phyloP scores from a whole-genome alignment of 202 grass and related monocot species.

The Eragrostis tef region DNA sequence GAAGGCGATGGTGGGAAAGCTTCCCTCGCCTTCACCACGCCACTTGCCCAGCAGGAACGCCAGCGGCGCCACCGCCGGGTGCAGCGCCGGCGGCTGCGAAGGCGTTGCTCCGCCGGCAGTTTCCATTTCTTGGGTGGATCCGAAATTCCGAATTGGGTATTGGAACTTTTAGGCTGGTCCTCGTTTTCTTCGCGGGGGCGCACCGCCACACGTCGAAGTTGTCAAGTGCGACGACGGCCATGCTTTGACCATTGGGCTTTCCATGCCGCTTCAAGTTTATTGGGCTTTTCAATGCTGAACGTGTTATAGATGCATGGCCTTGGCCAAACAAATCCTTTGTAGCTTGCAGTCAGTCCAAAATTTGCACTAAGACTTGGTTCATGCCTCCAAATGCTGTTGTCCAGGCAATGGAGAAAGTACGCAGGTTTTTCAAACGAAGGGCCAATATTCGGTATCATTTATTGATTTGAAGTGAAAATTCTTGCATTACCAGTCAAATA shows the following conservation, averaged over 20 bases:
- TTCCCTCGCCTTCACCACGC: conserved; percentile 75
- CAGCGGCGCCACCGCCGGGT: conserved; percentile 69
- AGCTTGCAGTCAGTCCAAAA: no score
- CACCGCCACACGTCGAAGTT: not conserved
- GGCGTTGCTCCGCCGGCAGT: conserved; percentile 22
- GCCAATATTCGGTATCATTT: no score
- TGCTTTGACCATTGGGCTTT: not conserved
- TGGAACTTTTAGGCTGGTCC: conserved; percentile 17
- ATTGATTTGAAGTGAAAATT: not conserved
- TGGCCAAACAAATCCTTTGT: no score
- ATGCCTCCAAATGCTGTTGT: no score
- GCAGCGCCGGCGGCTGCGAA: conserved; percentile 50
- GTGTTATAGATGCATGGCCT: no score
- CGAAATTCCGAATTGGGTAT: conserved; percentile 13
- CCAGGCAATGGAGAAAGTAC: no score
- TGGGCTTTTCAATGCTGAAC: not conserved
- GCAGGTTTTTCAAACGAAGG: no score
- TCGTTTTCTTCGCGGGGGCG: conserved; percentile 26
- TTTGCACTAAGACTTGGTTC: no score
- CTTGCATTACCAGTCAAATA: not conserved
- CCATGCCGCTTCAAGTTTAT: not conserved
- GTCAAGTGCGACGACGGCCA: not conserved
- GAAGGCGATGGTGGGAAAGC: conserved; percentile 75
- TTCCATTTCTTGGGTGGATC: conserved; percentile 50
- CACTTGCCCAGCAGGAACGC: conserved; percentile 73